Percentiles rank a stretch among this genome's conserved stretches.
phyloP scores from a whole-genome alignment of 345 rosid genomes.

The Mallotus nudiflorus region DNA sequence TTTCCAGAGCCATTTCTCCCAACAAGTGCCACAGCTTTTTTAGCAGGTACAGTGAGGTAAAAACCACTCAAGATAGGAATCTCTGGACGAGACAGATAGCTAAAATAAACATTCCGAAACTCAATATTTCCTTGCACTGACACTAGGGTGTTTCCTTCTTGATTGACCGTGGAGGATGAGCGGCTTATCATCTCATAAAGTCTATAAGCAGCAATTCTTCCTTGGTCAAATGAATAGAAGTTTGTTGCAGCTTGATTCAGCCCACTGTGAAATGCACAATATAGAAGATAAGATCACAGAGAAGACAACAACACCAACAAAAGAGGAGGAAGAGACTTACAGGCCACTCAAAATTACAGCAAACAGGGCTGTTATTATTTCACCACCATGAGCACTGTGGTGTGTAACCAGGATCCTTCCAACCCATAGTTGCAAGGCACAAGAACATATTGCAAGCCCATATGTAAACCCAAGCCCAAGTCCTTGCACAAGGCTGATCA shows the following conservation, averaged over 20 bases:
- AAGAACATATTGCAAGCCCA: constrained; percentile 97
- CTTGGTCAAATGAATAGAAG: constrained; percentile 98
- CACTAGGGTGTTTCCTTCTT: constrained; percentile 63
- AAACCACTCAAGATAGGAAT: constrained; percentile 97
- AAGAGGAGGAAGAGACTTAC: constrained; percentile 57
- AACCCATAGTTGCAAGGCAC: constrained; percentile 95
- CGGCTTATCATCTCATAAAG: constrained; percentile 99
- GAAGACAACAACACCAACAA: constrained; percentile 16
- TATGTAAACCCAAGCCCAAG: constrained; percentile 98
- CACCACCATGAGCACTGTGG: constrained; percentile 78
- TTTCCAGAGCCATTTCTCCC: constrained; percentile 99
- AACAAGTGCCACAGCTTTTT: constrained; percentile 96
- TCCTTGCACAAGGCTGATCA: constrained; percentile 98
- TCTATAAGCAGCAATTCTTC: constrained; percentile 96
- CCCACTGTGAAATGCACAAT: constrained; percentile 54
- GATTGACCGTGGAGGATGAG: constrained; percentile 71
- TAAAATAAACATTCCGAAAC: constrained; percentile 96
- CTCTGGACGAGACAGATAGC: constrained; percentile 98
- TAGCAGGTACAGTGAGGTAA: constrained; percentile 96
- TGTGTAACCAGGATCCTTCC: constrained; percentile 72
- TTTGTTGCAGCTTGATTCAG: constrained; percentile 99
- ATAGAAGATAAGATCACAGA: constrained; percentile 2
- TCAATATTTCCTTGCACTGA: constrained; percentile 90
- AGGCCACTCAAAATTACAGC: constrained; percentile 97
- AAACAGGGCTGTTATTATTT: constrained; percentile 84